phyloP scores from a whole-genome alignment of 2,329 filamentous ascomycete species.

The Stemphylium beticola region DNA sequence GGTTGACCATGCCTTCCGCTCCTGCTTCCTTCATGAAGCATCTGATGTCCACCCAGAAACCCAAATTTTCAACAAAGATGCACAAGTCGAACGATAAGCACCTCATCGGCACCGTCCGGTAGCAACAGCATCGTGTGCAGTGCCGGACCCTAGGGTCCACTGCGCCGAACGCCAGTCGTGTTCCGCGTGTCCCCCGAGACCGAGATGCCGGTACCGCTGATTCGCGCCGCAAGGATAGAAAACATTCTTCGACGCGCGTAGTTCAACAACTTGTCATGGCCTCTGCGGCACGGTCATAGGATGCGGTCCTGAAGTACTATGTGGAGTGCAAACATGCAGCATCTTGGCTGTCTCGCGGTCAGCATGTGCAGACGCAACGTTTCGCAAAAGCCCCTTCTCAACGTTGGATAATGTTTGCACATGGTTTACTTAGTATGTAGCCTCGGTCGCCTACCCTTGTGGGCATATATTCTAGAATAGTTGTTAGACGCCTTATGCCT shows the following conservation, averaged over 20 bases:
- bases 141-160: slow-evolving; percentile 18
- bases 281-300: not conserved
- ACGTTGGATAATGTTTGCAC: not conserved
- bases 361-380: not conserved
- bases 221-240: slow-evolving; percentile 16
- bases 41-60: slow-evolving; percentile 8
- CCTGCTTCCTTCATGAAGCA: slow-evolving; percentile 21
- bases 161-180: slow-evolving; percentile 12
- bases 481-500: not conserved
- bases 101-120: slow-evolving; percentile 29
- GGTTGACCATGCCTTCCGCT: slow-evolving; percentile 20
- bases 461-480: not conserved
- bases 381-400: not conserved
- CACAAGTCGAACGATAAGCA: slow-evolving; percentile 35
- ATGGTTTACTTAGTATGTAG: not conserved
- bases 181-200: slow-evolving; percentile 27
- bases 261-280: not conserved
- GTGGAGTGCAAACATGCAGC: not conserved
- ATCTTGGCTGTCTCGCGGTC: not conserved
- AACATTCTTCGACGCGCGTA: slow-evolving; percentile 1
- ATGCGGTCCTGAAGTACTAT: not conserved
- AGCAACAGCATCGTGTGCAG: slow-evolving; percentile 18
- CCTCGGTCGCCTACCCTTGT: not conserved
- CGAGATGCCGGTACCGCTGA: slow-evolving; percentile 5
- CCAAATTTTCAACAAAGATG: slow-evolving; percentile 8